Conservation (phyloP, 129 eudicot species). For the Pittosporum tobira region DNA sequence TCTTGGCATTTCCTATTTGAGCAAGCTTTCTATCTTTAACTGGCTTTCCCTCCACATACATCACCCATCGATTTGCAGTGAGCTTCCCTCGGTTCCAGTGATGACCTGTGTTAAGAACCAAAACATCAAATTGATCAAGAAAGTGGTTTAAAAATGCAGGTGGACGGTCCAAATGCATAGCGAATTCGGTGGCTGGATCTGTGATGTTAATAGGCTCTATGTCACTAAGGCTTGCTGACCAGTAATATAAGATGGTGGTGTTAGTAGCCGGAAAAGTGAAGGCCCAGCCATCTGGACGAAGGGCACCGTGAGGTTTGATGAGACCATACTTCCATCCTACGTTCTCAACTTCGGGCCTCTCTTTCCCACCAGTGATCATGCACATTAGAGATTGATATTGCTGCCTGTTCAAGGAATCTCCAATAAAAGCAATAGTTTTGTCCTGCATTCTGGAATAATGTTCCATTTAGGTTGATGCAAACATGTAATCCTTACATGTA, state of each 20-base stretch:
- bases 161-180: constrained; percentile 47
- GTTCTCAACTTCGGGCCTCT: constrained; percentile 25
- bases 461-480: neutral
- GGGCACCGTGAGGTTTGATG: constrained; percentile 23
- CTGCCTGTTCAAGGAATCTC: constrained; percentile 49
- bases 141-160: constrained; percentile 27
- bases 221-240: constrained; percentile 48
- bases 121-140: constrained; percentile 26
- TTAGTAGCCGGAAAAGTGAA: constrained; percentile 38
- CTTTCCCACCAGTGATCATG: constrained; percentile 42
- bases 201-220: constrained; percentile 32
- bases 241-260: constrained; percentile 47
- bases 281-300: constrained; percentile 57
- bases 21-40: constrained; percentile 22
- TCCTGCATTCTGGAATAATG: constrained; percentile 37
- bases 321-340: constrained; percentile 34
- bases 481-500: neutral
- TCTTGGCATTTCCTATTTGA: constrained; percentile 34
- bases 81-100: constrained; percentile 56
- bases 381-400: constrained; percentile 42
- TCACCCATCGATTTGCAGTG: constrained; percentile 42
- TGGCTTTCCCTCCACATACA: constrained; percentile 36
- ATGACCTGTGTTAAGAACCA: constrained; percentile 49
- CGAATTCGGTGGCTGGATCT: constrained; percentile 29
- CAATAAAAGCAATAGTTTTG: constrained; percentile 48